Base-by-base conservation (phyloP, 164 flowering plant species). In the Annona cherimola region DNA sequence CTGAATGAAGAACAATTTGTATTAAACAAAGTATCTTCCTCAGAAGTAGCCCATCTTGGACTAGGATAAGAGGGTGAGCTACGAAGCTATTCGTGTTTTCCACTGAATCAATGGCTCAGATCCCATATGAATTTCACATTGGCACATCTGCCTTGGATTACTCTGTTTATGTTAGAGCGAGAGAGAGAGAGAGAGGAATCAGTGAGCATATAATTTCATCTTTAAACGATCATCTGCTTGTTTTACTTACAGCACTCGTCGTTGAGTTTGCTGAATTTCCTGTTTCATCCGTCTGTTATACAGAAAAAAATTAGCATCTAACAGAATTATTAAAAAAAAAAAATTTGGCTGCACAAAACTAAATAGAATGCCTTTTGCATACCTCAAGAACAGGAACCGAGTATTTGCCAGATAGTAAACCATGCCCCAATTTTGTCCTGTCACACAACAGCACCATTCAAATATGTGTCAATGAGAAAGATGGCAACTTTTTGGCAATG, bases 371-470 rank as follows among this genome's bases (percentile, higher is more conserved):
- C 19, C 8, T 45, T 74, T 40, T 39, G 41, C 75, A 68, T 85
- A 90, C 99, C 94, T 93, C 86, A 19, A 69, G 65, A 20, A 82
- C 81, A 1, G 90, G 88, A 80, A 84, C 75, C 7, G 99, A 96
- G 76, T 96, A 96, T 83, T 82, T 90, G 45, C 99, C 99, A 71
- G 94, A 91, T 26, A 96, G 91, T 87, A 96, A 79, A 73, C 99
- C 99, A 83, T 96, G 96, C 4, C 86, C 99, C 70, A 96, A 84
- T 79, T 96, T 96, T 62, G 96, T 83, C 81, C 99, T 96, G 89
- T 71, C 75, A 85, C 39, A 79, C 18, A 79, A 75, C 44, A 73
- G 57, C 70, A 63, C 61, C 59, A 39, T 55, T 57, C 42, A 42
- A 35, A 4, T 60, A 40, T 39, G 43, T 39, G 18, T 50, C 9